phyloP scores from a whole-genome alignment of 805 yeast species.

The Clavispora phyllophila region DNA sequence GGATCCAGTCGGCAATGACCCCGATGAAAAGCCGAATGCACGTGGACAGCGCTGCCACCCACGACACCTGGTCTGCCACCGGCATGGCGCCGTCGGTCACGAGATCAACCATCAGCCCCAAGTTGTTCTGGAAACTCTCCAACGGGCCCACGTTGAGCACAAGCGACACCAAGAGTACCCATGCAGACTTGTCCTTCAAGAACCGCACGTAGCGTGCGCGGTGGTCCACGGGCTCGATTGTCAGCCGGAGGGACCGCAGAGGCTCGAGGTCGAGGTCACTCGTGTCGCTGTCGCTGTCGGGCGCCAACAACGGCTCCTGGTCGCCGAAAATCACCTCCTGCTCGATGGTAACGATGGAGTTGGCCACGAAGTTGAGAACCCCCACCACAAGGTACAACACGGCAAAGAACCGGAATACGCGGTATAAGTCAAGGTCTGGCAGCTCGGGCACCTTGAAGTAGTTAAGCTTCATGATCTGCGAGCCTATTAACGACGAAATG shows the following conservation, averaged over 20 bases:
- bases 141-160: constrained; percentile 74
- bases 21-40: constrained; percentile 64
- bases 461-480: constrained; percentile 50
- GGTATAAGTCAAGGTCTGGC: constrained; percentile 40
- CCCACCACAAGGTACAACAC: constrained; percentile 53
- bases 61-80: constrained; percentile 48
- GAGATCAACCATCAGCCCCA: constrained; percentile 64
- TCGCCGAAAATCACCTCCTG: constrained; percentile 40
- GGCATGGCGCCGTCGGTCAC: constrained; percentile 19
- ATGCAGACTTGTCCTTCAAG: constrained; percentile 54
- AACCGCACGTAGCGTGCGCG: constrained; percentile 30
- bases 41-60: constrained; percentile 67
- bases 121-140: constrained; percentile 78
- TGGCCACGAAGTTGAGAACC: constrained; percentile 55
- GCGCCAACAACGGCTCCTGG: constrained; percentile 12
- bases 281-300: constrained; percentile 10
- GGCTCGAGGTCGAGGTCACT: constrained; percentile 17
- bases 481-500: constrained; percentile 67
- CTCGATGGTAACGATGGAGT: constrained; percentile 59
- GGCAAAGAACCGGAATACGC: constrained; percentile 50
- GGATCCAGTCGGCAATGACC: constrained; percentile 57
- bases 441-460: constrained; percentile 29
- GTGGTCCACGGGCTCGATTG: constrained; percentile 36
- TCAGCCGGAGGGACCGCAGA: constrained; percentile 28
- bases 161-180: constrained; percentile 58